These are phyloP conservation scores for Jackrogersella multiformis DNA, from an alignment of 495 filamentous ascomycete species.

Conservation along the genomic window DNA sequence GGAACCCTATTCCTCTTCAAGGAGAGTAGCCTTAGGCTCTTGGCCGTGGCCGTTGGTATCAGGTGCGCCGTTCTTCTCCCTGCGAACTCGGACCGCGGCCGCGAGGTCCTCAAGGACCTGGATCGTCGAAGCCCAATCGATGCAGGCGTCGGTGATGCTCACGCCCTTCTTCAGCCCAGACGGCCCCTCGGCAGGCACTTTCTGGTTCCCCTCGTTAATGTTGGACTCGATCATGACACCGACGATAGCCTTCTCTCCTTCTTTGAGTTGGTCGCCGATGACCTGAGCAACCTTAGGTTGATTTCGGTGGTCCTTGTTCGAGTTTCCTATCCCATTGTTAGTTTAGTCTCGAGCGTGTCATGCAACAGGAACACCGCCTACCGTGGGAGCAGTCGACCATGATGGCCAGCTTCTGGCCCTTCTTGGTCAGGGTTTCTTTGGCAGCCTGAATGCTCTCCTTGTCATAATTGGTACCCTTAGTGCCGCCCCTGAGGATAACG, in stretches of 20 bases:
- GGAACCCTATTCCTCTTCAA: constrained; percentile 57
- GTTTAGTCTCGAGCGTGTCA: background rate
- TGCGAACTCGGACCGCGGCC: constrained; percentile 79
- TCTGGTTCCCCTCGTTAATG: constrained; percentile 95
- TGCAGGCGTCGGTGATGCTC: constrained; percentile 97
- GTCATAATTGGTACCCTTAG: constrained; percentile 94
- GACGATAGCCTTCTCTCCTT: constrained; percentile 87
- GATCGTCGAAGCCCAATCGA: constrained; percentile 91
- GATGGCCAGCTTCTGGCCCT: constrained; percentile 86
- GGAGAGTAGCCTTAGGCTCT: constrained; percentile 48
- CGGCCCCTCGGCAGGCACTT: constrained; percentile 86
- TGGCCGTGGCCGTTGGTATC: constrained; percentile 39
- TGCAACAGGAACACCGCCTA: constrained; percentile 45
- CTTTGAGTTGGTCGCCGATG: constrained; percentile 83
- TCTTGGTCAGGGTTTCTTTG: constrained; percentile 82
- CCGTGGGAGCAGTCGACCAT: constrained; percentile 99
- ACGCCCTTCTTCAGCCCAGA: constrained; percentile 86
- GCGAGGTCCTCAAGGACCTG: constrained; percentile 87
- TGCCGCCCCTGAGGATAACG: constrained; percentile 91
- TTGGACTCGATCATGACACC: constrained; percentile 99
- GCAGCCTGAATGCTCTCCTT: constrained; percentile 78
- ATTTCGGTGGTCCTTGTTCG: constrained; percentile 80
- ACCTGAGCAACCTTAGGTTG: constrained; percentile 90
- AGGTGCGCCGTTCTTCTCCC: constrained; percentile 55
- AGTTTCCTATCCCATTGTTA: constrained; percentile 64